Conservation (phyloP, 805 yeast genomes). For the Vanderwaltozyma tropicalis region DNA sequence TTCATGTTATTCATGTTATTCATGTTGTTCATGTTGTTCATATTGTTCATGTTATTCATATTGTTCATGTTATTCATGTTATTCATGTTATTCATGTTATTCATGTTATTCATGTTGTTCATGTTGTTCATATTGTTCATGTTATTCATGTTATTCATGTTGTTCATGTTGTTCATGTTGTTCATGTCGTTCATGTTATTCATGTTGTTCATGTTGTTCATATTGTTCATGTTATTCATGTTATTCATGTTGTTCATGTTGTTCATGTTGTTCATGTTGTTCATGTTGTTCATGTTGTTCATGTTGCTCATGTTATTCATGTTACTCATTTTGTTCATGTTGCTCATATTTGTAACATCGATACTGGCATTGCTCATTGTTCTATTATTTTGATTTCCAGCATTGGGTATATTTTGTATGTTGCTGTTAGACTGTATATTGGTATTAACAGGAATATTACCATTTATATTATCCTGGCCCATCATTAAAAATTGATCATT, state of each 20-base stretch:
- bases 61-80: slow-evolving; percentile 1
- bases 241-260: background rate
- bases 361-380: too few relatives aligned
- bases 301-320: slow-evolving; percentile 1
- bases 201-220: background rate
- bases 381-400: background rate
- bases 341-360: background rate
- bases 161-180: background rate
- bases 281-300: slow-evolving; percentile 1
- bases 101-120: background rate
- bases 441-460: background rate
- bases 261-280: background rate
- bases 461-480: background rate
- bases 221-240: slow-evolving; percentile 1
- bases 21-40: background rate
- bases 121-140: slow-evolving; percentile 1
- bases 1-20: background rate
- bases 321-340: slow-evolving; percentile 1
- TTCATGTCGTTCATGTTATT: background rate
- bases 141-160: background rate
- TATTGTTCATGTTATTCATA: background rate
- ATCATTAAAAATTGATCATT: slow-evolving; percentile 4
- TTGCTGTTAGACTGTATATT: background rate
- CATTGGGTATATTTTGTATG: too few relatives aligned
- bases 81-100: background rate